Evolutionary conservation across 257 asterid genomes (phyloP).

Genomic region (Solanum clarkiae): DNA sequence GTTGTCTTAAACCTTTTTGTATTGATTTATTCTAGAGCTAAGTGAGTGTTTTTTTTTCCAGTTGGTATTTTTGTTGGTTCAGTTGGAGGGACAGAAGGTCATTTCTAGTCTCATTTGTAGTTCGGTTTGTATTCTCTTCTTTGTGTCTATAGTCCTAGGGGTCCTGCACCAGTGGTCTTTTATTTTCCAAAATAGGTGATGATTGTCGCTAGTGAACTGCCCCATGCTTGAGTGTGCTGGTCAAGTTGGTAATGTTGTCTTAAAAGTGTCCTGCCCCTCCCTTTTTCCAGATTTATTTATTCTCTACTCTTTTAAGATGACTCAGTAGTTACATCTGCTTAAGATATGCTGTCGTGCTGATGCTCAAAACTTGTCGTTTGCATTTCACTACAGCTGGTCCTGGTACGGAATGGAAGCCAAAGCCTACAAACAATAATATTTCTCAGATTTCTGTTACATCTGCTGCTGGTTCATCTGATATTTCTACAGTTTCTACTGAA

Average conservation of each 20-base stretch:
- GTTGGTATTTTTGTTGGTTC: background rate
- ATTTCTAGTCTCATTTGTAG: background rate
- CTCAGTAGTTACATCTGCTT: background rate
- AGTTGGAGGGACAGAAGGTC: background rate
- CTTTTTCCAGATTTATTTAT: background rate
- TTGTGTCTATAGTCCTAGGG: background rate
- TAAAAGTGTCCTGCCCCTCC: too few relatives aligned
- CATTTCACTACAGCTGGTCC: constrained; percentile 37
- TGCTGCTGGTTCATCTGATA: constrained; percentile 25
- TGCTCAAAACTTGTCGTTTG: background rate
- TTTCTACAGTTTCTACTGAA: constrained; percentile 28
- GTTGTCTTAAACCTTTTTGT: background rate
- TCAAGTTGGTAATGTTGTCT: too few relatives aligned
- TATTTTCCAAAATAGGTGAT: background rate
- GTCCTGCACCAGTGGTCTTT: background rate
- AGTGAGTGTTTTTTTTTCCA: background rate
- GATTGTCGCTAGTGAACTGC: background rate
- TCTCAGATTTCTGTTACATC: constrained; percentile 17
- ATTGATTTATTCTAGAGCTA: background rate
- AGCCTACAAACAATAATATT: constrained; percentile 36
- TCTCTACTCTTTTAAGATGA: background rate
- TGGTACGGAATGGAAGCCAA: constrained; percentile 84
- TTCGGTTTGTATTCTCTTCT: background rate
- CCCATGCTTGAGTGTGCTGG: background rate
- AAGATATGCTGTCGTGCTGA: background rate